A percentile compares a stretch with the other conserved stretches of the same genome.
phyloP scores from a whole-genome alignment of 441 rosid species.

The Viola pubescens region DNA sequence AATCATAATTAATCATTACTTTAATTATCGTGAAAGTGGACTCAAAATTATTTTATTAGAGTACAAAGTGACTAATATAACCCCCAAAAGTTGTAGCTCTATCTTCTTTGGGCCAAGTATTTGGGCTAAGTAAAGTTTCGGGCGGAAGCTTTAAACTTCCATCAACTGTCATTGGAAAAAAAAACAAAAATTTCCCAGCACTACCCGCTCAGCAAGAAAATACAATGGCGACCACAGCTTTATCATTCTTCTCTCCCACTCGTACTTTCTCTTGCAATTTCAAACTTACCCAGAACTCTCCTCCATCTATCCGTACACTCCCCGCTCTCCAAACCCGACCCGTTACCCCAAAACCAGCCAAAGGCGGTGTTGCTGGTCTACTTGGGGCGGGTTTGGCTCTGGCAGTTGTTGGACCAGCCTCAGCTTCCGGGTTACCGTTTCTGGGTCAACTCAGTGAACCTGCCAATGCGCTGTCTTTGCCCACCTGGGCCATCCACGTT shows the following conservation, averaged over 20 bases:
- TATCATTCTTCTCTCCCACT: constrained; percentile 19
- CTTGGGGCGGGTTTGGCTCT: constrained; percentile 53
- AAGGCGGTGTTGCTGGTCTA: constrained; percentile 27
- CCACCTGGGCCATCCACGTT: constrained; percentile 83
- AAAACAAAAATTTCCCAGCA: background rate
- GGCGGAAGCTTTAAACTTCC: no score
- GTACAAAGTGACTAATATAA: no score
- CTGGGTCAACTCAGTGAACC: constrained; percentile 65
- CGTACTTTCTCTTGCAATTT: constrained; percentile 17
- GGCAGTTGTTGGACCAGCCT: constrained; percentile 35
- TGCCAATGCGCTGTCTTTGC: constrained; percentile 72
- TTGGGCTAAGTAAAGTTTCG: no score
- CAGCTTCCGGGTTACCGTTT: constrained; percentile 40
- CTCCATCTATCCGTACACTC: background rate
- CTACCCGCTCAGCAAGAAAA: background rate
- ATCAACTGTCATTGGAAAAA: background rate
- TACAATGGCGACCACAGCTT: constrained; percentile 34
- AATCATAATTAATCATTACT: no score
- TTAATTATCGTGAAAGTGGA: no score
- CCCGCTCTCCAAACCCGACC: constrained; percentile 6
- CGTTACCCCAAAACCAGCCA: constrained; percentile 9
- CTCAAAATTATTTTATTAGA: no score
- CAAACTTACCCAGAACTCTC: constrained; percentile 9
- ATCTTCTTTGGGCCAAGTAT: no score
- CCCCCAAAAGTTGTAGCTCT: no score